phyloP scores from a whole-genome alignment of 306 rosid species.

The Potentilla sterilis region DNA sequence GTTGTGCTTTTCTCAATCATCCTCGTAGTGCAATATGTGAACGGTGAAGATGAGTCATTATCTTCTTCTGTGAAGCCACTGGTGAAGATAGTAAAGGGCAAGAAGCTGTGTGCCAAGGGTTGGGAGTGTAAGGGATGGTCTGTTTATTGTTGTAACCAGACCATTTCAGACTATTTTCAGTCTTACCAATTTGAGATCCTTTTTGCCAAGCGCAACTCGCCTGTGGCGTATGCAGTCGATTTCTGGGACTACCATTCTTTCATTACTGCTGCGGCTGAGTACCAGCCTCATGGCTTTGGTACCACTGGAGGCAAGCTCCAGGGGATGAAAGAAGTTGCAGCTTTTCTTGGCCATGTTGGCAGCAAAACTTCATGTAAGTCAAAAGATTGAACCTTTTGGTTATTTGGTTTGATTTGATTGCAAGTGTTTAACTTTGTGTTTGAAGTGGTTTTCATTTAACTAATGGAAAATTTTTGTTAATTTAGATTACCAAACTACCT shows the following conservation, averaged over 20 bases:
- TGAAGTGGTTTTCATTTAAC: background rate
- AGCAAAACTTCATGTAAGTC: slow-evolving; percentile 74
- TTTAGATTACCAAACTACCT: background rate
- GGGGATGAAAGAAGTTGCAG: slow-evolving; percentile 80
- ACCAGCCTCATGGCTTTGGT: slow-evolving; percentile 80
- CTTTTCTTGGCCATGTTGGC: slow-evolving; percentile 89
- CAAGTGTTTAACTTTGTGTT: background rate
- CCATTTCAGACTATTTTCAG: slow-evolving; percentile 70
- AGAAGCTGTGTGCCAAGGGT: slow-evolving; percentile 71
- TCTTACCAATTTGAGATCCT: slow-evolving; percentile 81
- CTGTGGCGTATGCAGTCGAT: slow-evolving; percentile 78
- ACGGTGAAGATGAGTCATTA: slow-evolving; percentile 13
- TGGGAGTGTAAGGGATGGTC: slow-evolving; percentile 94
- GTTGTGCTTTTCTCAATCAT: slow-evolving; percentile 30
- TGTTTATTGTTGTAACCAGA: slow-evolving; percentile 65
- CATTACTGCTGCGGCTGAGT: slow-evolving; percentile 63
- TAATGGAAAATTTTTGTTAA: background rate
- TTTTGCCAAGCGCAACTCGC: slow-evolving; percentile 72
- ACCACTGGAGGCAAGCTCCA: slow-evolving; percentile 71
- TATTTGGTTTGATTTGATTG: background rate
- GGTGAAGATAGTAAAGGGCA: slow-evolving; percentile 73
- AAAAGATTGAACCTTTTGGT: background rate
- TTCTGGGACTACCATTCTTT: slow-evolving; percentile 91
- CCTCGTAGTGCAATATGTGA: slow-evolving; percentile 13
- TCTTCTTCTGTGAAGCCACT: slow-evolving; percentile 36